These are phyloP conservation scores for Aspergillus melleus DNA, from an alignment of 2,329 filamentous ascomycete genomes.

Conservation along the genomic window DNA sequence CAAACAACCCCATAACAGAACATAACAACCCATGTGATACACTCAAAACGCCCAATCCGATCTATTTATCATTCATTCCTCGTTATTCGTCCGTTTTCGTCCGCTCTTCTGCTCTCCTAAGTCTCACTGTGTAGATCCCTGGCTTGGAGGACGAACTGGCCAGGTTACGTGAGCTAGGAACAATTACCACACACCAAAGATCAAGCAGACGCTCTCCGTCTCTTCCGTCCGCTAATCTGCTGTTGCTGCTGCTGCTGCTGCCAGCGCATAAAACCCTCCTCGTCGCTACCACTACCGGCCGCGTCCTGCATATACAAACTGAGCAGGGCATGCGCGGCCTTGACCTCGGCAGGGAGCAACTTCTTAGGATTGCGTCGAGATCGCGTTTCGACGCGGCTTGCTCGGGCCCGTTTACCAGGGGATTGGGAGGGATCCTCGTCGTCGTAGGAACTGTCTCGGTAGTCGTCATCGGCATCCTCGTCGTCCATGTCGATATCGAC, in stretches of 20 bases:
- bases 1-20: no score
- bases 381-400: constrained; percentile 6
- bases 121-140: no score
- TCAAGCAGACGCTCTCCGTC: constrained; percentile 19
- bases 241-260: not conserved
- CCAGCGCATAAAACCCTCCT: constrained; percentile 4
- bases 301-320: constrained; percentile 35
- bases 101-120: no score
- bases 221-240: constrained; percentile 10
- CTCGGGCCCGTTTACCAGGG: not conserved
- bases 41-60: not conserved
- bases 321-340: constrained; percentile 40
- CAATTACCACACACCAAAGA: no score
- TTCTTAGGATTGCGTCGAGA: constrained; percentile 9
- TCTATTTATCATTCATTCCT: not conserved
- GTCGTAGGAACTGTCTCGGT: constrained; percentile 20
- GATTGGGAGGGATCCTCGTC: constrained; percentile 12
- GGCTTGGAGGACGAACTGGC: no score
- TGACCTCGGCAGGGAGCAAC: constrained; percentile 34
- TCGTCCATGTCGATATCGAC: not conserved
- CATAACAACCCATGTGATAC: no score
- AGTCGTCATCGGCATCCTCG: constrained; percentile 16
- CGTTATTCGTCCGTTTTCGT: not conserved
- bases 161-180: no score
- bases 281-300: constrained; percentile 16